Evolutionary conservation across 345 rosid genomes (phyloP).

Genomic region (Psidium guajava): DNA sequence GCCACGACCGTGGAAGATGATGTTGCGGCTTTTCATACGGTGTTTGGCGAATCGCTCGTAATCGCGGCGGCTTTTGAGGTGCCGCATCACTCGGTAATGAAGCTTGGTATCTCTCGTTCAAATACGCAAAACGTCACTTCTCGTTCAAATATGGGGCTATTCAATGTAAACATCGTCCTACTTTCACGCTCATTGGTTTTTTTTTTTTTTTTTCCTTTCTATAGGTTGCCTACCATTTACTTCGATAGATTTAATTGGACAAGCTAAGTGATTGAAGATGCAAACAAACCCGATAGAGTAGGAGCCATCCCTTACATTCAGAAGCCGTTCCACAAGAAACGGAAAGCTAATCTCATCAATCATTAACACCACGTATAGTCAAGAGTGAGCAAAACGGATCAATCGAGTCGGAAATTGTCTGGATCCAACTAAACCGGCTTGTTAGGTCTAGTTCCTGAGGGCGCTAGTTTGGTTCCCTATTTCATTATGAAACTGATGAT

Average conservation of each 20-base stretch:
- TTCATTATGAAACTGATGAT: too few relatives aligned
- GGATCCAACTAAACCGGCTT: too few relatives aligned
- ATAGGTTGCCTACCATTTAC: background rate
- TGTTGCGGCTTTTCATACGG: background rate
- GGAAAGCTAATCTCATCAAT: background rate
- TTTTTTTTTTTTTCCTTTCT: background rate
- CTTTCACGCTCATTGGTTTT: background rate
- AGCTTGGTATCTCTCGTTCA: background rate
- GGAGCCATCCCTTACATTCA: background rate
- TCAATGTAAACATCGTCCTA: background rate
- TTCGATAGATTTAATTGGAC: background rate
- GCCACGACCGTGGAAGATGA: background rate
- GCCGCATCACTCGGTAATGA: accelerated
- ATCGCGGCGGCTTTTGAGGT: background rate
- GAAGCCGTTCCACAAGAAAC: background rate
- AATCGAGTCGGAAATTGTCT: too few relatives aligned
- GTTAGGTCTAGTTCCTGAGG: too few relatives aligned
- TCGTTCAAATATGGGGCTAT: background rate
- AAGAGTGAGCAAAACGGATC: too few relatives aligned
- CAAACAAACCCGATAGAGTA: background rate
- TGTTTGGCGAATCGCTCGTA: background rate
- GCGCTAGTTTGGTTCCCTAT: too few relatives aligned
- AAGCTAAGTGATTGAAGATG: background rate
- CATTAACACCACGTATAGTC: background rate
- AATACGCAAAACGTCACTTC: background rate